Conservation (phyloP, 2,329 filamentous ascomycete species). For the Colletotrichum liaoningense region DNA sequence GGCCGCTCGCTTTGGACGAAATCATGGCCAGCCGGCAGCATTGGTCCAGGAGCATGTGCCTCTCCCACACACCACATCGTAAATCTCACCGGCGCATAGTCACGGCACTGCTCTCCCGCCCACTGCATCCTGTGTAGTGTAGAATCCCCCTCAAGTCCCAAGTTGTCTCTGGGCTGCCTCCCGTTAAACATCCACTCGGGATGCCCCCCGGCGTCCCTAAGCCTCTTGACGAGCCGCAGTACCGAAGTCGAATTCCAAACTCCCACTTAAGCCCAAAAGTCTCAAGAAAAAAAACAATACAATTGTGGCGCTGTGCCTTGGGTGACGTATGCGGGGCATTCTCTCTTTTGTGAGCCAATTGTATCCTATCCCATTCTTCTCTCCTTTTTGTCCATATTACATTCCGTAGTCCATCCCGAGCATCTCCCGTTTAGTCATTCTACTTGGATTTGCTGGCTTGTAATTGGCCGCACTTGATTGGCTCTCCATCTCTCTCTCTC, state of each 20-base stretch:
- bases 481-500: not conserved
- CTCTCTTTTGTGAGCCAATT: not conserved
- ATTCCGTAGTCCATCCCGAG: too few relatives aligned
- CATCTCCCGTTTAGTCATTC: not conserved
- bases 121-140: too few relatives aligned
- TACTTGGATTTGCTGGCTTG: not conserved
- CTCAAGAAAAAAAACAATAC: too few relatives aligned
- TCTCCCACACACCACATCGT: not conserved
- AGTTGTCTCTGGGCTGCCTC: slow-evolving; percentile 29
- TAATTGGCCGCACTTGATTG: slow-evolving; percentile 21
- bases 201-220: not conserved
- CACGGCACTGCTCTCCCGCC: slow-evolving; percentile 7
- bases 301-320: slow-evolving; percentile 9
- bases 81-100: not conserved
- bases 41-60: slow-evolving; percentile 29
- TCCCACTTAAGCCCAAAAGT: too few relatives aligned
- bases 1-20: slow-evolving; percentile 5
- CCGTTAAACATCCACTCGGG: not conserved
- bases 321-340: slow-evolving; percentile 36
- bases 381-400: too few relatives aligned
- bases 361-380: too few relatives aligned
- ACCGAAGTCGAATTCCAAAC: too few relatives aligned
- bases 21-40: not conserved
- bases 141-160: not conserved
- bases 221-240: slow-evolving; percentile 3